phyloP scores from a whole-genome alignment of 805 yeast genomes.

The Lachancea thermotolerans region DNA sequence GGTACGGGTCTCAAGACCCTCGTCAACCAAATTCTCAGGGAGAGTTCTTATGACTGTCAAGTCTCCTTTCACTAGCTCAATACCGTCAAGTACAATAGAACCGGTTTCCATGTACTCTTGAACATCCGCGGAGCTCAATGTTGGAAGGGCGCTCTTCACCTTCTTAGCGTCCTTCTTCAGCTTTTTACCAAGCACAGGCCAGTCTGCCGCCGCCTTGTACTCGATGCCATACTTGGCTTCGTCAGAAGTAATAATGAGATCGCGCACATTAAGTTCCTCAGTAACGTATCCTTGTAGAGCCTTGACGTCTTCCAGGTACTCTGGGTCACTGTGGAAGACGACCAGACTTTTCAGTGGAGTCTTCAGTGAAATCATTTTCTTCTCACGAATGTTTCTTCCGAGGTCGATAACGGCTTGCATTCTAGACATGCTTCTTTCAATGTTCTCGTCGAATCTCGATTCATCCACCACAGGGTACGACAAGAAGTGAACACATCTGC shows the following conservation, averaged over 20 bases:
- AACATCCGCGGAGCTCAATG: conserved; percentile 73
- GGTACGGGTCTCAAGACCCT: conserved; percentile 81
- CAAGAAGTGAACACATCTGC: conserved; percentile 88
- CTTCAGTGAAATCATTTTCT: conserved; percentile 87
- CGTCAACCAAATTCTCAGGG: conserved; percentile 55
- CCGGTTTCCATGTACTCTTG: conserved; percentile 67
- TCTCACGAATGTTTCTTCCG: conserved; percentile 95
- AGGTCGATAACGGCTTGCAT: conserved; percentile 96
- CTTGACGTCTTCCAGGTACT: conserved; percentile 70
- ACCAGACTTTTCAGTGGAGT: conserved; percentile 88
- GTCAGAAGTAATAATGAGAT: conserved; percentile 77
- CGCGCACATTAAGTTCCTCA: conserved; percentile 92
- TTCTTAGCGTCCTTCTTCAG: conserved; percentile 87
- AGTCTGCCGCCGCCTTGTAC: conserved; percentile 93
- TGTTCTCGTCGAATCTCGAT: conserved; percentile 72
- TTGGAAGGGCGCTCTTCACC: conserved; percentile 91
- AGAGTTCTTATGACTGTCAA: conserved; percentile 84
- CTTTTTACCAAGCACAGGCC: conserved; percentile 98
- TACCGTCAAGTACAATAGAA: conserved; percentile 79
- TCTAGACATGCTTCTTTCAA: conserved; percentile 83
- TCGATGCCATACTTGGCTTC: conserved; percentile 89
- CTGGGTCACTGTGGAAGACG: conserved; percentile 71
- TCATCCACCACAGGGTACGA: conserved; percentile 79
- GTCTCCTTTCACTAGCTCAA: conserved; percentile 80
- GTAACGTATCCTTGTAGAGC: conserved; percentile 69